phyloP scores from a whole-genome alignment of 176 grass and related monocot genomes.

The Puccinellia tenuiflora region DNA sequence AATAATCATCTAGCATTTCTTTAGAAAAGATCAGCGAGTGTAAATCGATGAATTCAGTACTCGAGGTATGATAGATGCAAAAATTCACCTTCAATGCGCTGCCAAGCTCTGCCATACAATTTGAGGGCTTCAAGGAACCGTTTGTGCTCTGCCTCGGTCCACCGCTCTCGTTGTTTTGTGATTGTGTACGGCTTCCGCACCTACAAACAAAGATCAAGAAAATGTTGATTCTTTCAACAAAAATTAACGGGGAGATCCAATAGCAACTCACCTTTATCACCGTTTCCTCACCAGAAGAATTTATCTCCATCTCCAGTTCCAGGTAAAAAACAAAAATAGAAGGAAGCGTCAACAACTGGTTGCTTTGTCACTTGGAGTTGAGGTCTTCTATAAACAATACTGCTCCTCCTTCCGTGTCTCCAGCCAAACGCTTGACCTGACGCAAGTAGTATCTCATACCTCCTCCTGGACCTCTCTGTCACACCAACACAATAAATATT shows the following conservation, averaged over 20 bases:
- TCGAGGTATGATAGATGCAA: constrained; percentile 8
- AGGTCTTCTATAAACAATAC: constrained; percentile 74
- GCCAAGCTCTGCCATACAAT: constrained; percentile 93
- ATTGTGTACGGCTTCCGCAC: constrained; percentile 93
- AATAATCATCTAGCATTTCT: constrained; percentile 5
- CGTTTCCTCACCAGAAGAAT: constrained; percentile 72
- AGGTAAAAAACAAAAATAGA: constrained; percentile 22
- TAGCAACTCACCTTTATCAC: constrained; percentile 66
- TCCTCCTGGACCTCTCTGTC: constrained; percentile 52
- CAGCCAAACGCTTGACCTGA: constrained; percentile 59
- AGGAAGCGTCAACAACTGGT: constrained; percentile 10
- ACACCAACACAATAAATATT: constrained; percentile 28
- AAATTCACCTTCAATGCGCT: constrained; percentile 91
- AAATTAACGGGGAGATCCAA: constrained; percentile 11
- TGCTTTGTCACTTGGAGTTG: constrained; percentile 65
- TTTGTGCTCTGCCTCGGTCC: constrained; percentile 95
- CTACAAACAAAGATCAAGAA: constrained; percentile 34
- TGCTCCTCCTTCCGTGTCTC: constrained; percentile 64
- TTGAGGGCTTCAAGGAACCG: constrained; percentile 90
- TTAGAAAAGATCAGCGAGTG: neutral
- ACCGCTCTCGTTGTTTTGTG: constrained; percentile 90
- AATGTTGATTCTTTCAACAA: constrained; percentile 24
- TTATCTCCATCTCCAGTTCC: constrained; percentile 65
- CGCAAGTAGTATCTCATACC: constrained; percentile 70
- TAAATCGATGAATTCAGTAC: constrained; percentile 10